Conservation (phyloP, 2,329 filamentous ascomycete genomes). For the Aspergillus novofumigatus region DNA sequence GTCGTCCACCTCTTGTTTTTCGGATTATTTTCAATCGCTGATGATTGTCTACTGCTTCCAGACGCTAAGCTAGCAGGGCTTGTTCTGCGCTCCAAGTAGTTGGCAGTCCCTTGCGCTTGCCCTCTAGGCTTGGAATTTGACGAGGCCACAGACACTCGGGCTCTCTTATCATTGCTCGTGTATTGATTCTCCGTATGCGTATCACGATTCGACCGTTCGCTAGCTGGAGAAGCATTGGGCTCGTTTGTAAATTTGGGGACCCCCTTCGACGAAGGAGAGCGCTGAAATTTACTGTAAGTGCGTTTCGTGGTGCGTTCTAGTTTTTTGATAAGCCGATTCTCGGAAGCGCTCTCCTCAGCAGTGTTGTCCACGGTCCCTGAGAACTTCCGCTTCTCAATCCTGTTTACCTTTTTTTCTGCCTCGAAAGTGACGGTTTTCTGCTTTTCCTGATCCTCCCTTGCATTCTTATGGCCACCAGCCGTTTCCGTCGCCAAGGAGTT, state of each 20-base stretch:
- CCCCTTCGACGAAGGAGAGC: background rate
- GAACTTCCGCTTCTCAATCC: constrained; percentile 4
- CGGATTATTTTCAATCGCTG: constrained; percentile 8
- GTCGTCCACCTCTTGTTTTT: constrained; percentile 5
- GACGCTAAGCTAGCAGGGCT: constrained; percentile 29
- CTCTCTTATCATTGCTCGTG: constrained; percentile 11
- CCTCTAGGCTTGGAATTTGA: constrained; percentile 5
- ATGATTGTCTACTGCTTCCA: constrained; percentile 21
- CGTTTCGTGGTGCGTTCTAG: constrained; percentile 9
- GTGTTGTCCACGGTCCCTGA: background rate
- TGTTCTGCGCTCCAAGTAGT: constrained; percentile 22
- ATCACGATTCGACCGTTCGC: background rate
- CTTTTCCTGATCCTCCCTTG: constrained; percentile 5
- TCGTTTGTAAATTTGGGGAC: background rate
- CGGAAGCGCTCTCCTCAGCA: background rate
- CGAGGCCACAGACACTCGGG: constrained; percentile 5
- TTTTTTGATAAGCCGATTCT: background rate
- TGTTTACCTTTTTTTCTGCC: background rate
- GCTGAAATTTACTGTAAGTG: constrained; percentile 17
- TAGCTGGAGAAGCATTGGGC: background rate
- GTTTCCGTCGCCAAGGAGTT: background rate
- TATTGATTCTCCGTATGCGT: constrained; percentile 1
- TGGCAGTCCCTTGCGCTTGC: constrained; percentile 14
- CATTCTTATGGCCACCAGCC: background rate
- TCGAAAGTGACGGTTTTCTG: constrained; percentile 26